Conservation (phyloP, 352 stramenopile species). For the Phytophthora lateralis region DNA sequence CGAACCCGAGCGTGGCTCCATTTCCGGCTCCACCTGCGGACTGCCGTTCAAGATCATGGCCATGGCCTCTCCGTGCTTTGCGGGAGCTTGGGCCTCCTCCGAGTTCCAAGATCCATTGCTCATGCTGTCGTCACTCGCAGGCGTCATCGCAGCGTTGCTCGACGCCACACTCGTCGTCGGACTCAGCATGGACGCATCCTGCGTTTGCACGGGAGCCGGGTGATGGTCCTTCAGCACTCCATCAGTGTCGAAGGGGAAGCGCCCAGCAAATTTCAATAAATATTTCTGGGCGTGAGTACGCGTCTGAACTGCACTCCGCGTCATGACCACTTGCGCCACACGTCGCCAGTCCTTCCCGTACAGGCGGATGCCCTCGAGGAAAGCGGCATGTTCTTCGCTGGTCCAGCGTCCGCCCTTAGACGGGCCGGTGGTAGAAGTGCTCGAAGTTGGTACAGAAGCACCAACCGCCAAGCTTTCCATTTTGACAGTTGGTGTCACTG, state of each 20-base stretch:
- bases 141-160: slow-evolving; percentile 30
- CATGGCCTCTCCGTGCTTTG: slow-evolving; percentile 59
- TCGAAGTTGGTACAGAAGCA: slow-evolving; percentile 22
- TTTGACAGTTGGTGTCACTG: slow-evolving; percentile 31
- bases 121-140: slow-evolving; percentile 36
- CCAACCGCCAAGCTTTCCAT: slow-evolving; percentile 34
- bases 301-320: slow-evolving; percentile 87
- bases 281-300: slow-evolving; percentile 92
- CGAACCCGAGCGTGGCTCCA: slow-evolving; percentile 7
- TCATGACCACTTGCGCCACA: slow-evolving; percentile 83
- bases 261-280: slow-evolving; percentile 92
- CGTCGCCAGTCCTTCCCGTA: slow-evolving; percentile 89
- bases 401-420: slow-evolving; percentile 90
- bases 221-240: slow-evolving; percentile 46
- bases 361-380: slow-evolving; percentile 86
- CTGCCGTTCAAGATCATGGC: slow-evolving; percentile 80
- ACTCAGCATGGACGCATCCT: slow-evolving; percentile 29
- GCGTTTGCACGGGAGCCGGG: slow-evolving; percentile 16
- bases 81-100: slow-evolving; percentile 30
- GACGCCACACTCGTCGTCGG: slow-evolving; percentile 36
- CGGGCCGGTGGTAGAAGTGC: slow-evolving; percentile 22
- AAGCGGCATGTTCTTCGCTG: slow-evolving; percentile 84
- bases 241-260: slow-evolving; percentile 74
- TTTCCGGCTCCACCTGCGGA: slow-evolving; percentile 40
- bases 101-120: slow-evolving; percentile 46